phyloP scores from a whole-genome alignment of 768 basidiomycete species.

The Polyporus arcularius region DNA sequence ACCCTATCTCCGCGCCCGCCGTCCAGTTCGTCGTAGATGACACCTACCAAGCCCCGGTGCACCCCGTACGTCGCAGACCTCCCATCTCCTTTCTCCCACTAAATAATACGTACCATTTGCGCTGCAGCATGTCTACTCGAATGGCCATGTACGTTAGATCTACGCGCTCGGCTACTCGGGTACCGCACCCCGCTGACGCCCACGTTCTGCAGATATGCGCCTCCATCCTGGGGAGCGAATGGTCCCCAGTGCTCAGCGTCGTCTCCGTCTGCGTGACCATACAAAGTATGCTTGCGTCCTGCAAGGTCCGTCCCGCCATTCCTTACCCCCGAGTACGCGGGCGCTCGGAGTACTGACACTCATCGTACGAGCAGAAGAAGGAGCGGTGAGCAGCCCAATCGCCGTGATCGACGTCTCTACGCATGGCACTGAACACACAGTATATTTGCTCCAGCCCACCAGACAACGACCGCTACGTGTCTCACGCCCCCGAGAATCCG shows the following conservation, averaged over 20 bases:
- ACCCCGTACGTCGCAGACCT: constrained; percentile 59
- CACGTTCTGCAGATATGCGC: constrained; percentile 70
- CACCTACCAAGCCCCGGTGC: constrained; percentile 66
- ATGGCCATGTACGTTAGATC: constrained; percentile 63
- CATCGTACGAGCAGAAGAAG: constrained; percentile 41
- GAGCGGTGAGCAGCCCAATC: constrained; percentile 54
- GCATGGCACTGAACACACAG: background rate
- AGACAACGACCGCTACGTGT: constrained; percentile 84
- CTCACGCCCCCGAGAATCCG: constrained; percentile 77
- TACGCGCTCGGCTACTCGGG: background rate
- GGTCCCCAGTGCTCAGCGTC: constrained; percentile 88
- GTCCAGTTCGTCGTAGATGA: constrained; percentile 81
- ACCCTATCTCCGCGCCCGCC: constrained; percentile 86
- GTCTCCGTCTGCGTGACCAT: constrained; percentile 81
- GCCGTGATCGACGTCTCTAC: background rate
- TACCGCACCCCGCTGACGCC: background rate
- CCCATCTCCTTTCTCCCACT: too few relatives aligned
- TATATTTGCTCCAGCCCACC: constrained; percentile 50
- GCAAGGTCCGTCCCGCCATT: constrained; percentile 61
- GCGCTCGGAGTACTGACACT: background rate
- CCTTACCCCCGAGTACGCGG: background rate
- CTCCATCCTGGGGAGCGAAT: constrained; percentile 85
- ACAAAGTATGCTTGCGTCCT: constrained; percentile 91
- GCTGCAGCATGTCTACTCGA: constrained; percentile 79
- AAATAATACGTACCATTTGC: too few relatives aligned